Percentiles rank a stretch among this genome's conserved stretches.
phyloP scores from a whole-genome alignment of 805 yeast species.

The Candida maesae region DNA sequence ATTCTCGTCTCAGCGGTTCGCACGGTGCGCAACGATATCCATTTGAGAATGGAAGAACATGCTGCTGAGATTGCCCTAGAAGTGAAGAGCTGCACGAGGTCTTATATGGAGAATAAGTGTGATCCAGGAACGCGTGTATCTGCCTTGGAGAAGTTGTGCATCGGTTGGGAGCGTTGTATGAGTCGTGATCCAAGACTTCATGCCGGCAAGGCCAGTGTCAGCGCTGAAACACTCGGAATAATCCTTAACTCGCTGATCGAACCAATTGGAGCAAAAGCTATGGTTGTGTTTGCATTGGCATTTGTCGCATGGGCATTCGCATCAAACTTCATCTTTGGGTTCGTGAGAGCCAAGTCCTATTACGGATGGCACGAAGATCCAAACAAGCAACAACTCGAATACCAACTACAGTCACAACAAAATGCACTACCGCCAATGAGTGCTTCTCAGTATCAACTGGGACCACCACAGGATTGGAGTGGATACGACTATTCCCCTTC shows the following conservation, averaged over 20 bases:
- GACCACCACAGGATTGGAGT: slow-evolving; percentile 6
- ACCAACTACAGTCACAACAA: slow-evolving; percentile 8
- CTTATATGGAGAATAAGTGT: slow-evolving; percentile 55
- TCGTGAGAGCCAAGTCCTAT: slow-evolving; percentile 48
- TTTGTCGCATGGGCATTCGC: slow-evolving; percentile 47
- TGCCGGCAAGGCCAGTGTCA: slow-evolving; percentile 50
- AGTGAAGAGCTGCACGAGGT: slow-evolving; percentile 48
- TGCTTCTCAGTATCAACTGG: slow-evolving; percentile 6
- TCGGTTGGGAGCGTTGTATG: slow-evolving; percentile 66
- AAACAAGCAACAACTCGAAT: slow-evolving; percentile 4
- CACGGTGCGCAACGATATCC: slow-evolving; percentile 53
- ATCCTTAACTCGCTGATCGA: slow-evolving; percentile 61
- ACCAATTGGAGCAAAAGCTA: slow-evolving; percentile 61
- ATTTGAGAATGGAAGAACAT: slow-evolving; percentile 45
- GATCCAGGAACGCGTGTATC: slow-evolving; percentile 52
- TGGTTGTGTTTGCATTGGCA: slow-evolving; percentile 38
- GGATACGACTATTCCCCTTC: slow-evolving; percentile 4
- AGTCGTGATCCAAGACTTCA: slow-evolving; percentile 41
- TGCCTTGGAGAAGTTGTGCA: slow-evolving; percentile 53
- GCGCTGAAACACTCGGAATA: slow-evolving; percentile 61
- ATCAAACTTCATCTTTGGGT: slow-evolving; percentile 65
- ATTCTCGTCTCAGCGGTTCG: slow-evolving; percentile 40
- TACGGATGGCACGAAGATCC: slow-evolving; percentile 30
- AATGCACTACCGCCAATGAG: slow-evolving; percentile 5
- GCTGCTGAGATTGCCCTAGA: slow-evolving; percentile 44